These are phyloP conservation scores for Lentinus tigrinus DNA, from an alignment of 768 basidiomycete genomes.

Conservation along the genomic window DNA sequence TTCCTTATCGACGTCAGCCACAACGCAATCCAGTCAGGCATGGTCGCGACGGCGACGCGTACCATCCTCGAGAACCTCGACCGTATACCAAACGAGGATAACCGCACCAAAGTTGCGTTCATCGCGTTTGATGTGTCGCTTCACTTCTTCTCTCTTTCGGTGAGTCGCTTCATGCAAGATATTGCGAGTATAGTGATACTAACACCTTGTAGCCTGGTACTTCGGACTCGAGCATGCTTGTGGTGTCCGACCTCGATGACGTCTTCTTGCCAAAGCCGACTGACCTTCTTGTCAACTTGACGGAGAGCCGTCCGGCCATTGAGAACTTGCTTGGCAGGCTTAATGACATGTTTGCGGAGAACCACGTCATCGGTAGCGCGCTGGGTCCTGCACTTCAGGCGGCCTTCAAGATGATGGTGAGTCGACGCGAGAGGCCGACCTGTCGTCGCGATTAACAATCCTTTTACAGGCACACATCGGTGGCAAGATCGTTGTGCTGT, in stretches of 20 bases:
- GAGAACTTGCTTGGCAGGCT: slow-evolving; percentile 81
- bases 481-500: slow-evolving; percentile 88
- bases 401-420: slow-evolving; percentile 91
- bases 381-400: slow-evolving; percentile 94
- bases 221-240: slow-evolving; percentile 89
- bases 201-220: slow-evolving; percentile 50
- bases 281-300: slow-evolving; percentile 93
- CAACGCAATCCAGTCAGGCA: slow-evolving; percentile 88
- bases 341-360: slow-evolving; percentile 98
- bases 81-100: slow-evolving; percentile 92
- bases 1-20: slow-evolving; percentile 98
- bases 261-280: slow-evolving; percentile 97
- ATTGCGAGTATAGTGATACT: neutral
- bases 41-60: slow-evolving; percentile 97
- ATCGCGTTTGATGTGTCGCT: slow-evolving; percentile 90
- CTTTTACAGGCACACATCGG: slow-evolving; percentile 76
- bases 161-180: slow-evolving; percentile 32
- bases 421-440: neutral
- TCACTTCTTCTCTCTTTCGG: slow-evolving; percentile 95
- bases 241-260: slow-evolving; percentile 95
- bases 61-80: slow-evolving; percentile 95
- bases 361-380: slow-evolving; percentile 88
- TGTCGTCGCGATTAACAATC: neutral
- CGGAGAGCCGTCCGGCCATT: slow-evolving; percentile 76
- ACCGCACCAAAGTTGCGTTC: slow-evolving; percentile 88